phyloP scores from a whole-genome alignment of 2,329 filamentous ascomycete genomes.

The Talaromyces pinophilus region DNA sequence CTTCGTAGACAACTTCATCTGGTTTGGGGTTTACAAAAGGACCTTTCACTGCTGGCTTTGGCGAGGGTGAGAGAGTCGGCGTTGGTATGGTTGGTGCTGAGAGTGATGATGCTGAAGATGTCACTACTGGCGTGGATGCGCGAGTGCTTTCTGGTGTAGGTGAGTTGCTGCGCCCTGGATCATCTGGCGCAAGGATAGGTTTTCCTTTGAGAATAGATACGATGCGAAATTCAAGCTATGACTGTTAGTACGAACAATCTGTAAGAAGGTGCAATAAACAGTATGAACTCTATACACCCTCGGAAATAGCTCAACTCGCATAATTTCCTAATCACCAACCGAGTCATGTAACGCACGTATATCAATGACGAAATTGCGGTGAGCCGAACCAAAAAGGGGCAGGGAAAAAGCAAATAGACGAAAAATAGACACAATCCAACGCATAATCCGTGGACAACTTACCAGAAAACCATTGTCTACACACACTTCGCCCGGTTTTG shows the following conservation, averaged over 20 bases:
- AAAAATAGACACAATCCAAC: background rate
- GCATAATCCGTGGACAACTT: slow-evolving; percentile 1
- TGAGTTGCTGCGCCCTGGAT: slow-evolving; percentile 28
- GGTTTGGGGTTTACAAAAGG: slow-evolving; percentile 31
- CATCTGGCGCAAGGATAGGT: slow-evolving; percentile 29
- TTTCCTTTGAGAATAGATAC: slow-evolving; percentile 29
- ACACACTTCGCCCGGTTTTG: slow-evolving; percentile 26
- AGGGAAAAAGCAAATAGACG: background rate
- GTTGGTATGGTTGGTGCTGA: background rate
- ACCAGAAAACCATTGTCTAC: slow-evolving; percentile 31
- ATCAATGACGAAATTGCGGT: slow-evolving; percentile 18
- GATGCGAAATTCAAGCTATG: slow-evolving; percentile 28
- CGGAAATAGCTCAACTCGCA: background rate
- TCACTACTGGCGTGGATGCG: slow-evolving; percentile 14
- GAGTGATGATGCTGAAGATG: slow-evolving; percentile 10
- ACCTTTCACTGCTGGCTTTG: slow-evolving; percentile 21
- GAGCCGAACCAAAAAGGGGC: background rate
- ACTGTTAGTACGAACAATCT: background rate
- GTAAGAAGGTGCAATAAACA: background rate
- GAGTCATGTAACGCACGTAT: background rate
- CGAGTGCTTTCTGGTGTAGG: slow-evolving; percentile 19
- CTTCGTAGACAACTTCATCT: slow-evolving; percentile 26
- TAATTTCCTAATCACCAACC: background rate
- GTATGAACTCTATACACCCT: background rate
- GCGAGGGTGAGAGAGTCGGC: background rate